Percentiles rank a stretch among this genome's conserved stretches.
These are phyloP conservation scores for Dendrobium catenatum DNA, from an alignment of 106 monocot species.

Conservation along the genomic window DNA sequence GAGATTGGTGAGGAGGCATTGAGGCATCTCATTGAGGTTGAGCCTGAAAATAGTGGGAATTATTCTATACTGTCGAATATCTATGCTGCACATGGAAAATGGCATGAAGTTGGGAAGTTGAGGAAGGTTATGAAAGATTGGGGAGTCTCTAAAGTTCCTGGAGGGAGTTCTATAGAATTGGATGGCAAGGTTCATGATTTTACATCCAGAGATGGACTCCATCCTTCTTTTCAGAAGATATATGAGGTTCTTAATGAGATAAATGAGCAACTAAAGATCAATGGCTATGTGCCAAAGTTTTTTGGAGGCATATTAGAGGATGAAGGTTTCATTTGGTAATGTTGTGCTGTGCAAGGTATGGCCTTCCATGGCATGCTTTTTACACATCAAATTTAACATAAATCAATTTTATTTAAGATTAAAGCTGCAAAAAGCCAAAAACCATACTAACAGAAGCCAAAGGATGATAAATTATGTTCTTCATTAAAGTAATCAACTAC, in stretches of 20 bases:
- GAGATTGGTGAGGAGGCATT: constrained; percentile 54
- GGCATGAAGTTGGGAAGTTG: constrained; percentile 45
- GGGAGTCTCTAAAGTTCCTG: constrained; percentile 44
- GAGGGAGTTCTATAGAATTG: constrained; percentile 63
- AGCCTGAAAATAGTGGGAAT: constrained; percentile 73
- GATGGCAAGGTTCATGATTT: constrained; percentile 62
- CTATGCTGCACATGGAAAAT: constrained; percentile 43
- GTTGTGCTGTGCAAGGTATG: neutral
- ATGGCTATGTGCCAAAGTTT: constrained; percentile 15
- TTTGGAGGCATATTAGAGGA: constrained; percentile 9
- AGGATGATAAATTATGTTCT: neutral
- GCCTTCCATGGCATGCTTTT: neutral
- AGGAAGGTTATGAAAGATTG: constrained; percentile 64
- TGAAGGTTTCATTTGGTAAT: neutral
- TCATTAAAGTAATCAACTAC: neutral
- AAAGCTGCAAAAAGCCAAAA: neutral
- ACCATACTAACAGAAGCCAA: neutral
- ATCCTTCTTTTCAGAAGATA: constrained; percentile 48
- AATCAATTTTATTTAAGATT: neutral
- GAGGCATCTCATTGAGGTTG: constrained; percentile 54
- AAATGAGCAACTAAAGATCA: constrained; percentile 37
- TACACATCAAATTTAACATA: neutral
- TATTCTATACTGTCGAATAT: constrained; percentile 71
- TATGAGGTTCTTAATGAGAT: constrained; percentile 28
- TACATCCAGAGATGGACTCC: constrained; percentile 49